A percentile compares a stretch with the other conserved stretches of the same genome.
phyloP scores from a whole-genome alignment of 1,284 basidiomycete genomes.

The Melampsora larici-populina region DNA sequence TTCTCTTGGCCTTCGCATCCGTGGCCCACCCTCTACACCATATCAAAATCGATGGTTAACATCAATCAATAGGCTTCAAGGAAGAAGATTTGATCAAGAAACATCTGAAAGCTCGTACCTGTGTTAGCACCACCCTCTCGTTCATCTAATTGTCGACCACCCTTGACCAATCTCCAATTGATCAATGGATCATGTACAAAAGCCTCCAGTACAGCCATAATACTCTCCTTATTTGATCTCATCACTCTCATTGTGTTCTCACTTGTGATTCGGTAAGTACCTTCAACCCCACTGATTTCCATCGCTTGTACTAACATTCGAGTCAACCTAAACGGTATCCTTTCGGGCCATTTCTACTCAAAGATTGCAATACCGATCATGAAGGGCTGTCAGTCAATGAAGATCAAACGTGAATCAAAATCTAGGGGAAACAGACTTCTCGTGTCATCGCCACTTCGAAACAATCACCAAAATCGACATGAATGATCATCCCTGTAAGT shows the following conservation, averaged over 20 bases:
- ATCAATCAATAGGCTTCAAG: not conserved
- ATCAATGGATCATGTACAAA: constrained; percentile 64
- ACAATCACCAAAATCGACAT: constrained; percentile 80
- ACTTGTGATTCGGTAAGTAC: constrained; percentile 91
- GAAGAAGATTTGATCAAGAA: not conserved
- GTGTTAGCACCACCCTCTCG: constrained; percentile 46
- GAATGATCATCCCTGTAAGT: constrained; percentile 87
- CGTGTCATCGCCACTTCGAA: constrained; percentile 56
- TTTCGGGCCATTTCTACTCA: constrained; percentile 96
- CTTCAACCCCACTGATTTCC: constrained; percentile 94
- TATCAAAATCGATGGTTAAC: not conserved
- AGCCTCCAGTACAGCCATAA: constrained; percentile 94
- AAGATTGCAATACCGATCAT: constrained; percentile 77
- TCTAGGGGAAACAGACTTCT: constrained; percentile 45
- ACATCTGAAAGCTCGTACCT: constrained; percentile 46
- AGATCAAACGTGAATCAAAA: not conserved
- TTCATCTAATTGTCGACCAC: constrained; percentile 48
- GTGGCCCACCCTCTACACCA: constrained; percentile 16
- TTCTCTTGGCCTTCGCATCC: constrained; percentile 46
- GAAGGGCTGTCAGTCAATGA: not conserved
- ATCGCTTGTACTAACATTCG: constrained; percentile 98
- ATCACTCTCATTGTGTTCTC: constrained; percentile 97
- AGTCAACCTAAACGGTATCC: constrained; percentile 95
- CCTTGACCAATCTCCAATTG: constrained; percentile 59
- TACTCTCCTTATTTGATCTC: constrained; percentile 92